phyloP scores from a whole-genome alignment of 1,139 yeast genomes.

The Candida gigantensis region DNA sequence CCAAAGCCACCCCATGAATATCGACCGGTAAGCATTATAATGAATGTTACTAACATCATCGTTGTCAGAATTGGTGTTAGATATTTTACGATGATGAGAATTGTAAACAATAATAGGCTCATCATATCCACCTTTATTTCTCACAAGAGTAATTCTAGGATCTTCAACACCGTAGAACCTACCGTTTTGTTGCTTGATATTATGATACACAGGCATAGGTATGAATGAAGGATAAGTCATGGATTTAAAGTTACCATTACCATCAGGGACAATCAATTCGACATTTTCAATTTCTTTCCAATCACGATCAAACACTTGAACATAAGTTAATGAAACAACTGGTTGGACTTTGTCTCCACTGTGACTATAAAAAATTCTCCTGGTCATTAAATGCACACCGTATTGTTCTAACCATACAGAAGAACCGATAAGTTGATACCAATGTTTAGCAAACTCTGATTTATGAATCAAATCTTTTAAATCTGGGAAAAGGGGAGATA shows the following conservation, averaged over 20 bases:
- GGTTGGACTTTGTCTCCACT: constrained; percentile 21
- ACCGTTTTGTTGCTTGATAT: constrained; percentile 21
- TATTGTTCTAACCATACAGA: constrained; percentile 35
- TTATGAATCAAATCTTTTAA: background rate
- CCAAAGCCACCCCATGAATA: constrained; percentile 34
- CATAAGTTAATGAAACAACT: constrained; percentile 21
- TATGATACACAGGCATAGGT: constrained; percentile 36
- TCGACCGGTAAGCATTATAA: constrained; percentile 21
- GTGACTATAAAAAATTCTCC: constrained; percentile 27
- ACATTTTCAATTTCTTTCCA: constrained; percentile 28
- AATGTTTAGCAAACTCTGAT: constrained; percentile 16
- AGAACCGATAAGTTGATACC: constrained; percentile 33
- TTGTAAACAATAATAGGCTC: constrained; percentile 42
- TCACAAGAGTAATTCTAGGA: constrained; percentile 35
- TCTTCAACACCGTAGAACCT: constrained; percentile 45
- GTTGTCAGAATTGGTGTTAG: background rate
- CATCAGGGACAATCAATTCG: constrained; percentile 19
- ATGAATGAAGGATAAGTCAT: constrained; percentile 33
- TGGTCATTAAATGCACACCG: constrained; percentile 34
- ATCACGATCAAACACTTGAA: constrained; percentile 23
- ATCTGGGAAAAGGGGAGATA: constrained; percentile 1
- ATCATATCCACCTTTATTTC: constrained; percentile 32
- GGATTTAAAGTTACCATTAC: constrained; percentile 6
- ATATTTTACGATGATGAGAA: constrained; percentile 29
- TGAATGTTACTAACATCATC: constrained; percentile 9